Conservation (phyloP, 2,329 filamentous ascomycete genomes). For the Aspergillus novoparasiticus region DNA sequence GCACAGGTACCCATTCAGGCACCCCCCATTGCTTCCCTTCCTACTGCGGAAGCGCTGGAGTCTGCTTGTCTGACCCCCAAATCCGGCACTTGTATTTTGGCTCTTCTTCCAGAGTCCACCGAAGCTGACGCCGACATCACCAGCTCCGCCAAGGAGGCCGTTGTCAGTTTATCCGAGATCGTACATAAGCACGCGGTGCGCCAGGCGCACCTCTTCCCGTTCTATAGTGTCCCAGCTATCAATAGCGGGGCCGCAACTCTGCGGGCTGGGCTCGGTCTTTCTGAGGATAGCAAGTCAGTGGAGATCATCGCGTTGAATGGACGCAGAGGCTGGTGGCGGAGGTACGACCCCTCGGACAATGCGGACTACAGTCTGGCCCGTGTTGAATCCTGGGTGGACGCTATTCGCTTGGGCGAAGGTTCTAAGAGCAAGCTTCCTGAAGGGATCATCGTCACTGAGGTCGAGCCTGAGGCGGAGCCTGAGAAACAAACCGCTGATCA, state of each 20-base stretch:
- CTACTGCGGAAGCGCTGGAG: conserved; percentile 64
- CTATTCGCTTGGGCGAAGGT: conserved; percentile 86
- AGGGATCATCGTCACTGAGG: conserved; percentile 53
- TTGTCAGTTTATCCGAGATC: conserved; percentile 70
- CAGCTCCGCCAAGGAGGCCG: conserved; percentile 51
- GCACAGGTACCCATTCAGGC: conserved; percentile 56
- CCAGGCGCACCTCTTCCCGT: conserved; percentile 74
- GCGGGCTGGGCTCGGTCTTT: conserved; percentile 64
- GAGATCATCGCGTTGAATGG: conserved; percentile 82
- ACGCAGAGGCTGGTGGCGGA: conserved; percentile 83
- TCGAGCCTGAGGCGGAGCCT: conserved; percentile 33
- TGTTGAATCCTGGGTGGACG: conserved; percentile 85
- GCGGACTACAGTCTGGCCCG: conserved; percentile 57
- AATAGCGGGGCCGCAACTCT: conserved; percentile 61
- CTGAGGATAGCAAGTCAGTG: conserved; percentile 51
- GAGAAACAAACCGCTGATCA: conserved; percentile 45
- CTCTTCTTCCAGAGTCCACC: conserved; percentile 62
- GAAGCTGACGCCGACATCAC: conserved; percentile 53
- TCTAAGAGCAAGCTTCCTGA: conserved; percentile 74
- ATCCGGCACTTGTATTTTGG: conserved; percentile 81
- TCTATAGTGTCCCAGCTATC: conserved; percentile 71
- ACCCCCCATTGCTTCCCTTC: conserved; percentile 68
- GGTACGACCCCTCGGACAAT: conserved; percentile 59
- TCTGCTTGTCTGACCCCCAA: conserved; percentile 73
- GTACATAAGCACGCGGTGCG: conserved; percentile 72